These are phyloP conservation scores for Trichoderma sp. DNA, from an alignment of 2,329 filamentous ascomycete genomes.

Conservation along the genomic window DNA sequence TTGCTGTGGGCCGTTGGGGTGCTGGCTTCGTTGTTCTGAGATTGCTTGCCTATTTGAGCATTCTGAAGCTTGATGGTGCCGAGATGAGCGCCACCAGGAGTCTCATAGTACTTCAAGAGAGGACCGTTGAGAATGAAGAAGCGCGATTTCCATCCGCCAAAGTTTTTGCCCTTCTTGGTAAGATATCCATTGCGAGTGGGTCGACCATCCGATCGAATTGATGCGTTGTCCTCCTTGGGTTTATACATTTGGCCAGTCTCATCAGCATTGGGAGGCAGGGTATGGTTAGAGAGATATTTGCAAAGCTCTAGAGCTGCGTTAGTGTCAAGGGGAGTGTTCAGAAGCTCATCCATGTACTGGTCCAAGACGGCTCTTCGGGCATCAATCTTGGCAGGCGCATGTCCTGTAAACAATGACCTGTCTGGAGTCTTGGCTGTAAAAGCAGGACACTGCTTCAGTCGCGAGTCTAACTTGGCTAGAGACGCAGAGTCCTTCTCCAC, in stretches of 20 bases:
- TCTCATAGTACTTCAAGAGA: conserved; percentile 85
- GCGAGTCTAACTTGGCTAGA: conserved; percentile 77
- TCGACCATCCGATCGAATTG: conserved; percentile 61
- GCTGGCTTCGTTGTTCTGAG: conserved; percentile 50
- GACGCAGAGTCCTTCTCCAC: conserved; percentile 89
- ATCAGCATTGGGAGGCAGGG: conserved; percentile 62
- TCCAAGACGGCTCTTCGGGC: conserved; percentile 79
- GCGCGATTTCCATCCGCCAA: conserved; percentile 94
- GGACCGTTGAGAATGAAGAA: conserved; percentile 64
- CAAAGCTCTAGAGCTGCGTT: conserved; percentile 78
- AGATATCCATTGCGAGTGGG: conserved; percentile 84
- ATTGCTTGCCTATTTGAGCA: conserved; percentile 94
- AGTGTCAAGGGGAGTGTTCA: conserved; percentile 81
- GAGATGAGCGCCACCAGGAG: conserved; percentile 83
- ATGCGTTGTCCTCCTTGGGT: conserved; percentile 13
- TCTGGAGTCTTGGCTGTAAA: conserved; percentile 82
- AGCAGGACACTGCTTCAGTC: conserved; percentile 70
- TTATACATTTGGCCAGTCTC: conserved; percentile 45
- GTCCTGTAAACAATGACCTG: conserved; percentile 81
- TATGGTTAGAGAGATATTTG: conserved; percentile 75
- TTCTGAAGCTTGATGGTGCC: conserved; percentile 90
- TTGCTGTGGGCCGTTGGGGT: conserved; percentile 57
- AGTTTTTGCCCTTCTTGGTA: conserved; percentile 97
- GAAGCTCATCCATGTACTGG: conserved; percentile 78
- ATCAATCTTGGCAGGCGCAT: conserved; percentile 92